Base-by-base conservation (phyloP, 305 asterid species). In the Rubia peregrina region DNA sequence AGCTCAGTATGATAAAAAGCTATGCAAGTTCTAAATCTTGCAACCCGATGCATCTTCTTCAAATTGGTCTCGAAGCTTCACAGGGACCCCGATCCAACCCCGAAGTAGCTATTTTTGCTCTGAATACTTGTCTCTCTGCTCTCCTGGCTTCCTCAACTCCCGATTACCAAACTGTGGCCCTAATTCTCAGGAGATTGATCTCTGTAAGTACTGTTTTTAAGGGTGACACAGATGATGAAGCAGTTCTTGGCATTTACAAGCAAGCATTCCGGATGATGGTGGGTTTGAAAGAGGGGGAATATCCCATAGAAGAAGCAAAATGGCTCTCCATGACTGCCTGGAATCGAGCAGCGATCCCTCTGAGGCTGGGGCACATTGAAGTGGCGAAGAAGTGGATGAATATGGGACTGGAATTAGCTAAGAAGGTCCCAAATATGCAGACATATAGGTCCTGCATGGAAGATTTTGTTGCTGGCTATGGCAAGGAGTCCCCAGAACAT, bases 271-370 rank as follows among this genome's bases (percentile, higher is more conserved):
- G 96, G 70, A 86, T 90, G 33, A 90, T 92, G 98, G 96, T 92
- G 73, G 98, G 98, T 19, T 67, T 92, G 82, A 87, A 71, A 82
- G 98, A 90, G 73, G 97, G 95, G 61, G 95, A 84, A 72, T 92
- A 88, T 81, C 97, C 98, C 0, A 70, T 67, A 65, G 96, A 92
- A 74, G 98, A 93, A 80, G 97, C 83, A 9, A 93, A 93, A 76
- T 93, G 98, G 98, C 89, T 93, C 1, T 85, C 97, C 60, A 86
- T 81, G 84, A 90, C 98, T 12, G 98, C 98, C n/a, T 93, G 98
- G 98, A 93, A 93, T 65, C 83, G 97, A 46, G 97, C 96, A 70
- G 91, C 96, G 33, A 76, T 88, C 13, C 98, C 97, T 1, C 78
- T 85, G 63, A 90, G 87, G 84, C 49, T 89, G 88, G 98, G 96